These are phyloP conservation scores for Cornus suecica DNA, from an alignment of 148 eudicot species.

Conservation along the genomic window DNA sequence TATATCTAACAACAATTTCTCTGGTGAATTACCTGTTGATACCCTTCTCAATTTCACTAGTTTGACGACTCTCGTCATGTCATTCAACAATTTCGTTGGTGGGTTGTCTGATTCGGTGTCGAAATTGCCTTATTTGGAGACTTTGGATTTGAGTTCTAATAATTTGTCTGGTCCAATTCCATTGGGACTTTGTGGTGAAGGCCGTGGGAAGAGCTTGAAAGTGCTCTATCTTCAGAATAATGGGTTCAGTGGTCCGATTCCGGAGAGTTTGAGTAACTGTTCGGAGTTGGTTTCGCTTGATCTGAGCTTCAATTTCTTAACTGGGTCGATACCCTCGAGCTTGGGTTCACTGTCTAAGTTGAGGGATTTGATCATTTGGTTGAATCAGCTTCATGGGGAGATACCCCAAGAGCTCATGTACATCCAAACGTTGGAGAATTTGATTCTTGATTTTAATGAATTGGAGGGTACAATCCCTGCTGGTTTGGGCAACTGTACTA, in stretches of 20 bases:
- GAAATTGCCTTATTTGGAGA: constrained; percentile 40
- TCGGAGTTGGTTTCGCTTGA: constrained; percentile 49
- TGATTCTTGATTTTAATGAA: constrained; percentile 55
- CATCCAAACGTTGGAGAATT: constrained; percentile 35
- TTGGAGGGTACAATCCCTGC: constrained; percentile 45
- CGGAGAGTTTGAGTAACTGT: constrained; percentile 43
- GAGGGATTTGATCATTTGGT: constrained; percentile 49
- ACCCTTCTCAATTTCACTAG: constrained; percentile 47
- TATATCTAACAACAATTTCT: constrained; percentile 64
- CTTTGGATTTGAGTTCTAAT: constrained; percentile 76
- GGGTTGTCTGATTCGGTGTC: constrained; percentile 51
- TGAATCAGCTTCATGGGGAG: constrained; percentile 50
- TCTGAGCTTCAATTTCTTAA: constrained; percentile 49
- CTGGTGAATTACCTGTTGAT: constrained; percentile 74
- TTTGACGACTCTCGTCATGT: constrained; percentile 38
- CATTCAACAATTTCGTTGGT: constrained; percentile 59
- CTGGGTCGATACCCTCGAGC: constrained; percentile 41
- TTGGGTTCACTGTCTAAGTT: constrained; percentile 47
- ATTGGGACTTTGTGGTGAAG: constrained; percentile 25
- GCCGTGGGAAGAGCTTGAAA: constrained; percentile 30
- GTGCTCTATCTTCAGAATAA: constrained; percentile 53
- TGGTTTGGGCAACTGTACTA: constrained; percentile 47
- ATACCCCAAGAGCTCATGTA: constrained; percentile 55
- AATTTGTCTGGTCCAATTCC: constrained; percentile 49
- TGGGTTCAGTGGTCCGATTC: constrained; percentile 41